Evolutionary conservation across 1,139 yeast genomes (phyloP).

Genomic region (Lodderomyces oxycetoniae): DNA sequence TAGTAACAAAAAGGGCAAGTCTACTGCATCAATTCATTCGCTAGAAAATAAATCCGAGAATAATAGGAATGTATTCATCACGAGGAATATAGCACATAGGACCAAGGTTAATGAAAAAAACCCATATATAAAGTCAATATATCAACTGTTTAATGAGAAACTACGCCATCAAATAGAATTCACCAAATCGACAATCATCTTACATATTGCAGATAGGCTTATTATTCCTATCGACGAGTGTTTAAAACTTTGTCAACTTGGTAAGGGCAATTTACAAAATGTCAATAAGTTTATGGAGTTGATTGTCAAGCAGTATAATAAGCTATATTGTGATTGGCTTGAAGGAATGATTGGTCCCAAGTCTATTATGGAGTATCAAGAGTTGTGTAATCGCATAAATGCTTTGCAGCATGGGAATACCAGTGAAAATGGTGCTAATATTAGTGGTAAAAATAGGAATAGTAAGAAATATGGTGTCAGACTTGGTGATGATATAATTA

Average conservation of each 20-base stretch:
- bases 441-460: neutral
- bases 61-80: too few species aligned
- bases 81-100: too few species aligned
- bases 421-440: neutral
- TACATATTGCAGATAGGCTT: slow-evolving; percentile 11
- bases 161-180: slow-evolving; percentile 11
- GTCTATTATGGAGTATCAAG: slow-evolving; percentile 11
- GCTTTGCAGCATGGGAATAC: neutral
- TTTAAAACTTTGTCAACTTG: slow-evolving; percentile 9
- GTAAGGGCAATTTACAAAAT: slow-evolving; percentile 8
- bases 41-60: too few species aligned
- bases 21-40: too few species aligned
- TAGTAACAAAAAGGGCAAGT: too few species aligned
- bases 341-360: slow-evolving; percentile 13
- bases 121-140: slow-evolving; percentile 9
- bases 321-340: slow-evolving; percentile 13
- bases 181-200: slow-evolving; percentile 10
- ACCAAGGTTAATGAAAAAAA: slow-evolving; percentile 2
- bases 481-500: slow-evolving; percentile 12
- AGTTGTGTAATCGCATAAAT: slow-evolving; percentile 6
- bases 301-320: slow-evolving; percentile 12
- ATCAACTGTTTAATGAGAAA: slow-evolving; percentile 11
- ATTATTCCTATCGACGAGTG: slow-evolving; percentile 14
- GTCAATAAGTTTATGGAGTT: slow-evolving; percentile 13
- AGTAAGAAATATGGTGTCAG: slow-evolving; percentile 3